Evolutionary conservation across 2,329 filamentous ascomycete genomes (phyloP), one percentile per base, ranked within the genome.

Genomic region (Fusarium vanettenii): DNA sequence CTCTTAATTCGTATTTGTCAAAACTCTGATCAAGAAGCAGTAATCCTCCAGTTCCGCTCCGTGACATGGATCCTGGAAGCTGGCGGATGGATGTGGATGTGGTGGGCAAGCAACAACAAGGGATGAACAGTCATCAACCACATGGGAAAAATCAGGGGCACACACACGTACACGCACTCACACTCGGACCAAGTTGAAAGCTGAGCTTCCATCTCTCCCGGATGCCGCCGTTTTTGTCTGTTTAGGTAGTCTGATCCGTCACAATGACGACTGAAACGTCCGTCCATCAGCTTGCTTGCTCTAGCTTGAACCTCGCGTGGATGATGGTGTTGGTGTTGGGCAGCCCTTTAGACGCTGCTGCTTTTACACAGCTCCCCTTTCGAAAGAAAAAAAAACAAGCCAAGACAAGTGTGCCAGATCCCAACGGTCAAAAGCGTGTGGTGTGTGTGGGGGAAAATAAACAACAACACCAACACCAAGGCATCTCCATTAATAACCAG

Each of bases 81-180:
- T 67, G 70, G 61, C 48, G 29, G 64, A 69, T 71, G 67, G 43
- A 48, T 73, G 71, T 48, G 25, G 22, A 50, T 27, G 64, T 37
- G 61, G 60, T 37, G 61, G 60, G 71, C 62, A 48, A 45, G 14
- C 16, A 43, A 33, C 27, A 35, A 66, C 59, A 72, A 69, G 60
- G 61, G 59, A 43, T 66, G 27, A 50, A 50, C 57, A 29, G 43
- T 29, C 39, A 41, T 31, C 41, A 20, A 37, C 48, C 50, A 52
- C 33, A 41, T 45, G 27, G 59, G 20, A 59, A 57, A 64, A 62
- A 75, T 73, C 56, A 75, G 72, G 72, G 69, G 69, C 45, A 22
- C 41, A 45, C 39, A 39, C 37, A 39, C 37, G 37, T 18, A 39
- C 37, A 11, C 18, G n/a, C 18, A 10, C 41, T 11, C 20, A 43